Conservation (phyloP, 495 filamentous ascomycete genomes). For the Xylaria intraflava region DNA sequence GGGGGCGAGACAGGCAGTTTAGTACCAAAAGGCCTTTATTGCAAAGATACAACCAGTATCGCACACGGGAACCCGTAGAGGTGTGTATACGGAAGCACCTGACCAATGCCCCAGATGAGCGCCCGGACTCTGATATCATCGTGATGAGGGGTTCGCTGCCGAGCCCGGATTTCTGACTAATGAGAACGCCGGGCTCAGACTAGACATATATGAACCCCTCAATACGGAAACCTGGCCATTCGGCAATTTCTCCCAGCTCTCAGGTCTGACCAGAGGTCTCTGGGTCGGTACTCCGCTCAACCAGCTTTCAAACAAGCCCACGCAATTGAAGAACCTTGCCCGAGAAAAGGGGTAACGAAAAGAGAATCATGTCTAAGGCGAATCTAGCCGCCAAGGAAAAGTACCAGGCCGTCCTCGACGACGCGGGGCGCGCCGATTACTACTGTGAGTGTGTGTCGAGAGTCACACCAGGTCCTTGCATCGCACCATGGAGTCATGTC, state of each 20-base stretch:
- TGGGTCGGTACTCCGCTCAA: background rate
- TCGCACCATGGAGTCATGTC: background rate
- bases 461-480: background rate
- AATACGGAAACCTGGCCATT: background rate
- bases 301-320: background rate
- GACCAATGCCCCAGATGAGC: conserved; percentile 1
- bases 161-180: conserved; percentile 9
- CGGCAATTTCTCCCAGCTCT: background rate
- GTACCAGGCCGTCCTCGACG: conserved; percentile 26
- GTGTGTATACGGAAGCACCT: background rate
- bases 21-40: too few relatives aligned
- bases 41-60: background rate
- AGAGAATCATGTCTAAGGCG: conserved; percentile 20
- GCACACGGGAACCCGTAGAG: too few relatives aligned
- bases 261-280: background rate
- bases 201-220: conserved; percentile 6
- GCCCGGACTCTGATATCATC: conserved; percentile 8
- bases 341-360: background rate
- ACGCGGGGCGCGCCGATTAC: conserved; percentile 25
- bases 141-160: conserved; percentile 2
- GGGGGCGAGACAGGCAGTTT: too few relatives aligned
- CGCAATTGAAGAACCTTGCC: background rate
- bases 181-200: background rate
- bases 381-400: conserved; percentile 24
- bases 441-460: conserved; percentile 16